Base-by-base conservation (phyloP, 129 eudicot species). In the Logfia minima region DNA sequence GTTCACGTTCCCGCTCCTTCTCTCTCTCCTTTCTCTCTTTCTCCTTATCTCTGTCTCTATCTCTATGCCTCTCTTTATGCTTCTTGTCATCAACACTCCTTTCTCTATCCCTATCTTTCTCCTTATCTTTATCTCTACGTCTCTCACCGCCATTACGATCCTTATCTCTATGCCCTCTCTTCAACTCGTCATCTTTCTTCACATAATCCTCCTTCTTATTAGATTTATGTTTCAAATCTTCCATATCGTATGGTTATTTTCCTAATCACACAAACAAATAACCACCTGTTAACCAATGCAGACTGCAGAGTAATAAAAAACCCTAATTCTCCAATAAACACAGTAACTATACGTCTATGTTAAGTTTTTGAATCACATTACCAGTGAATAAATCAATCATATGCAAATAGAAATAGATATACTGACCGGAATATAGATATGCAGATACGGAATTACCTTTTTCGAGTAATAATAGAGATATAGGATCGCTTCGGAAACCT, bases 141-240 rank as follows among this genome's bases (percentile, higher is more conserved):
- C 80, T 83, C 80, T 82, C 92, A 66, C 81, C 88, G 9, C 89
- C 83, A 43, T 75, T 79, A 51, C 88, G 82, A 68, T 89, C 94
- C 89, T 84, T 84, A 18, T 87, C 91, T 2, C 86, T 81, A 76
- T 78, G 84, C 76, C 86, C 72, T 41, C 78, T 77, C 74, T 79
- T 82, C 41, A 53, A 67, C 58, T 79, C 84, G 8, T 84, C 86
- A 41, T 84, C 84, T 71, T 83, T 79, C 67, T 32, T 83, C 55
- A 74, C 55, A 14, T 48, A 3, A 48, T 14, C 55, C 4, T 48
- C 55, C 55, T 45, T 45, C 16, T 48, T 48, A 48, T 3, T 48
- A 48, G 55, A 48, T 14, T 48, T 48, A 48, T 14, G 18, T 48
- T 48, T 48, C 55, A 48, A 48, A 48, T 48, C 55, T 48, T 48